These are phyloP conservation scores for Tricholoma matsutake DNA, from an alignment of 768 basidiomycete species.

Conservation along the genomic window DNA sequence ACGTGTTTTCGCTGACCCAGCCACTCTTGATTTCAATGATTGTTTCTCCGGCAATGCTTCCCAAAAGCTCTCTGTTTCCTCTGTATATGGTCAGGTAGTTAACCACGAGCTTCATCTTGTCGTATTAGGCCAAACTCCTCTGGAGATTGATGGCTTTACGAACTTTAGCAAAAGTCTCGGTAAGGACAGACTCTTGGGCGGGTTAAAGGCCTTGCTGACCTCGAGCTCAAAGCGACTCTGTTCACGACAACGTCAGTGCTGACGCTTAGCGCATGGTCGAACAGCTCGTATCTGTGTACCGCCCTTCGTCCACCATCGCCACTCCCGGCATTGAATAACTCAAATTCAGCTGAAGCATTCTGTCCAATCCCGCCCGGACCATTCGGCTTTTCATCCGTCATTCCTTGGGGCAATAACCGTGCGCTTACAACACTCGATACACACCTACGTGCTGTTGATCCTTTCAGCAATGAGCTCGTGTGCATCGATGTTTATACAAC, in stretches of 20 bases:
- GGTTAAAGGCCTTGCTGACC: conserved; percentile 13
- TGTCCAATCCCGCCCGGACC: conserved; percentile 81
- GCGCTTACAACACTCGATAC: conserved; percentile 83
- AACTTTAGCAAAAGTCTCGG: conserved; percentile 64
- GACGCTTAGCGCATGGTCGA: conserved; percentile 70
- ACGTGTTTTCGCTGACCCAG: conserved; percentile 48
- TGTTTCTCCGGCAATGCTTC: conserved; percentile 56
- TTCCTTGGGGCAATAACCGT: conserved; percentile 62
- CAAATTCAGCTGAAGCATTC: conserved; percentile 41
- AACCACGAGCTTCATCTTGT: conserved; percentile 63
- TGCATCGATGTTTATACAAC: conserved; percentile 81
- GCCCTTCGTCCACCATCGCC: conserved; percentile 78
- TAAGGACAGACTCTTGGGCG: conserved; percentile 33
- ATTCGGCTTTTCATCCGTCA: conserved; percentile 76
- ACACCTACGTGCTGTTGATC: conserved; percentile 85
- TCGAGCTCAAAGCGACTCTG: conserved; percentile 61
- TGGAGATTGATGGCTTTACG: conserved; percentile 56
- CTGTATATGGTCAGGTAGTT: conserved; percentile 71
- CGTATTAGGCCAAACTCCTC: conserved; percentile 61
- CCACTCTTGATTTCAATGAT: conserved; percentile 60
- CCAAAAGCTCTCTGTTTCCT: conserved; percentile 62
- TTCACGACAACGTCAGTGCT: conserved; percentile 81
- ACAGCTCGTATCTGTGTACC: conserved; percentile 73
- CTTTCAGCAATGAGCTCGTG: conserved; percentile 74
- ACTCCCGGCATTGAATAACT: conserved; percentile 40